phyloP scores from a whole-genome alignment of 371 early-diverging fungal genomes.

The Rhizomucor pusillus region DNA sequence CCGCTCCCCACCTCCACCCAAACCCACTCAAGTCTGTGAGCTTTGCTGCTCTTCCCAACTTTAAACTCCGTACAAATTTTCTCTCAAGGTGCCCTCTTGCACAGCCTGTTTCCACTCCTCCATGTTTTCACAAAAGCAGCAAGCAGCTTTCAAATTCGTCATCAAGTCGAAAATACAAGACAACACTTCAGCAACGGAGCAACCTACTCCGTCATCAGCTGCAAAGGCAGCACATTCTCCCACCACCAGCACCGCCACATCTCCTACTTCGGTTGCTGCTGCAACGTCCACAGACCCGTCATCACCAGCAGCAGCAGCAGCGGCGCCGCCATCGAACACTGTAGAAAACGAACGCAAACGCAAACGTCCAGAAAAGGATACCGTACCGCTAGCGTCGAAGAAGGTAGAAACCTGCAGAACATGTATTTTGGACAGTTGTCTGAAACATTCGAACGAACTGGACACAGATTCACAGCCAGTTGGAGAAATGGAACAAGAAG shows the following conservation, averaged over 20 bases:
- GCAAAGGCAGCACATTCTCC: not conserved
- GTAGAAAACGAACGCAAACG: slow-evolving; percentile 33
- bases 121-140: slow-evolving; percentile 42
- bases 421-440: not conserved
- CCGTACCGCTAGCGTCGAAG: slow-evolving; percentile 27
- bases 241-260: not conserved
- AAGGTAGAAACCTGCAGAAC: slow-evolving; percentile 19
- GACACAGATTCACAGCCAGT: slow-evolving; percentile 48
- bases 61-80: too few species aligned
- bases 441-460: not conserved
- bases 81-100: too few species aligned
- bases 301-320: slow-evolving; percentile 4
- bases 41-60: too few species aligned
- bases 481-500: slow-evolving; percentile 51
- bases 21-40: too few species aligned
- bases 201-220: not conserved
- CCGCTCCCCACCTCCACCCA: too few species aligned
- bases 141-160: slow-evolving; percentile 42
- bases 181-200: not conserved
- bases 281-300: not conserved
- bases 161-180: slow-evolving; percentile 30
- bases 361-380: slow-evolving; percentile 31
- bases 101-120: not conserved
- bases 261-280: not conserved
- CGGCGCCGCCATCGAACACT: not conserved